Base-by-base conservation (phyloP, 1,139 yeast species). In the Kodamaea anthophila region DNA sequence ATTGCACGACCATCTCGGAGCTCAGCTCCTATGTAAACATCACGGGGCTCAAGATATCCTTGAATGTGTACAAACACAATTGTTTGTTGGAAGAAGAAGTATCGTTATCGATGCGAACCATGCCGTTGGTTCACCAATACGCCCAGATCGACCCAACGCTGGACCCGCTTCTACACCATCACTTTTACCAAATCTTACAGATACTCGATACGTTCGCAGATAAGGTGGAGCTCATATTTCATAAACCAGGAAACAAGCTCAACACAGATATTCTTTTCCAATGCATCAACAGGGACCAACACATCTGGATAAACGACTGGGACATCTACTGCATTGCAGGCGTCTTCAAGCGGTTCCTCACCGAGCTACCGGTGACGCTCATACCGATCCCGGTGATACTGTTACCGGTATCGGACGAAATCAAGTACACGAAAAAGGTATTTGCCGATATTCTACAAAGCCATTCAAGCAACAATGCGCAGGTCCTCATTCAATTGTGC, bases 21-120 rank as follows among this genome's bases (percentile, higher is more conserved):
- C 62, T 91, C 35, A 74, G 88, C 4, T 64, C 67, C 28, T 57
- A 68, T 39, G 60, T 87, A 12, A 96, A 87, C 52, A 74, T 91
- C 30, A 80, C 93, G 4, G 69, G 69, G 34, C 58, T 91, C 32
- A 79, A 88, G 42, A 79, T 91, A 28, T 82, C 93, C 2, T 67
- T 87, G 22, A 74, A 75, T 29, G 83, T 86, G 4, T 87, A 85
- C 53, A 48, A 64, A 45, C 53, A 64, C 43, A 60, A 69, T 48
- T 21, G 20, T 6, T 18, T 29, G 7, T 37, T 59, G 23, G 62
- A 56, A 32, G 41, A 41, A n/a, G 45, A 42, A 9, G 35, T 58
- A 7, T 35, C 35, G 7, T 41, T 53, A 14, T 33, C 49, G 9
- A 42, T 41, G 44, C 36, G 48, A 18, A 32, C 40, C 18, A 43